phyloP scores from a whole-genome alignment of 129 eudicot species.

The Pulicaria dysenterica region DNA sequence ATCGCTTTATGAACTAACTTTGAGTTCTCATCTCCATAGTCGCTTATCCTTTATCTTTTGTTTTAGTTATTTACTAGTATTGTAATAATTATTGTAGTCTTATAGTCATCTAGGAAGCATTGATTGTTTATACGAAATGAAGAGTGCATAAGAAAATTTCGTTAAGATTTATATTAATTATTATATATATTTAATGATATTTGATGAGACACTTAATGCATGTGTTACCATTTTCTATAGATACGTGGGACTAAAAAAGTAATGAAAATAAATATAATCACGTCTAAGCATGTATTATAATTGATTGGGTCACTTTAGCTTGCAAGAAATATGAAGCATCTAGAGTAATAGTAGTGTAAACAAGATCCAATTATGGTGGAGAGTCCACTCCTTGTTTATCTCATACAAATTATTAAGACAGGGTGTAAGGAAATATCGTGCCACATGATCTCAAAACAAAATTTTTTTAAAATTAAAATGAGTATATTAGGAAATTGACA shows the following conservation, averaged over 20 bases:
- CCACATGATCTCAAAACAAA: constrained; percentile 15
- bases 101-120: too few species aligned
- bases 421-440: neutral
- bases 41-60: too few species aligned
- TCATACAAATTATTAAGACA: constrained; percentile 1
- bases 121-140: too few species aligned
- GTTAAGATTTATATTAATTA: too few species aligned
- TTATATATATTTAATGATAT: too few species aligned
- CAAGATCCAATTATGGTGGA: constrained; percentile 33
- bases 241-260: neutral
- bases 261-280: neutral
- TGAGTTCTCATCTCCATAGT: too few species aligned
- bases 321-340: constrained; percentile 1
- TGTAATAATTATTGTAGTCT: too few species aligned
- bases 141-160: too few species aligned
- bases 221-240: neutral
- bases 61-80: too few species aligned
- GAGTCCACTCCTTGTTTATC: constrained; percentile 14
- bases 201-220: neutral
- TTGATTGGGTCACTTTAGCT: constrained; percentile 19
- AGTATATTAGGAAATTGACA: too few species aligned
- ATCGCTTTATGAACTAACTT: too few species aligned
- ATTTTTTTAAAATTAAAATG: too few species aligned
- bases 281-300: neutral
- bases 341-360: constrained; percentile 27